These are phyloP conservation scores for Caryopteris hybrid DNA, from an alignment of 305 asterid genomes.

Conservation along the genomic window DNA sequence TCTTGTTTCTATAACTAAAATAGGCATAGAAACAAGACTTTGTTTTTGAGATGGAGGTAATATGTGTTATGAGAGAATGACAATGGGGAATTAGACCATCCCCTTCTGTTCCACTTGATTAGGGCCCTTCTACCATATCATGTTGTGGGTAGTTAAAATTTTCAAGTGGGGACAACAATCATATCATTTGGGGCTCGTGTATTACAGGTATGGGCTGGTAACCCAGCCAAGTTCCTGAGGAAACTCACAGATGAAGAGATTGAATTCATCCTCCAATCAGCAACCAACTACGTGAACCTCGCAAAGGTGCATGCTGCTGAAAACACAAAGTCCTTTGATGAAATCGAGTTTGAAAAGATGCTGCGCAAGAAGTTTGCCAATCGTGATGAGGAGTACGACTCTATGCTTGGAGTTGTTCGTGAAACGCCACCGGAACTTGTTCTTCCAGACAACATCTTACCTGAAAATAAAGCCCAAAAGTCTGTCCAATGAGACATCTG, in stretches of 20 bases:
- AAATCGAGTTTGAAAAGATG: constrained; percentile 51
- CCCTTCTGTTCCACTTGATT: no score
- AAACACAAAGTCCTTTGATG: constrained; percentile 50
- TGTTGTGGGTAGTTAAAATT: no score
- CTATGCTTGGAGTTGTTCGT: constrained; percentile 58
- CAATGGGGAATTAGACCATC: no score
- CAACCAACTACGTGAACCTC: constrained; percentile 50
- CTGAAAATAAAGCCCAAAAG: constrained; percentile 41
- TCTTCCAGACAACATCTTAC: constrained; percentile 57
- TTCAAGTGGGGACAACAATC: no score
- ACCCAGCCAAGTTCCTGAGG: constrained; percentile 53
- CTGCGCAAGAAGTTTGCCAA: constrained; percentile 55
- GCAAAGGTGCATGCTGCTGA: constrained; percentile 63
- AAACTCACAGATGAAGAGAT: constrained; percentile 50
- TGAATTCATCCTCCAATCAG: constrained; percentile 51
- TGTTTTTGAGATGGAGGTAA: no score
- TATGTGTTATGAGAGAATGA: no score
- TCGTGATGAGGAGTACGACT: constrained; percentile 56
- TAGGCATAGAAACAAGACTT: no score
- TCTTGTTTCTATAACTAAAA: no score
- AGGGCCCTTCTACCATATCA: no score
- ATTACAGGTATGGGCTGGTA: constrained; percentile 53
- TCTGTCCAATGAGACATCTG: constrained; percentile 32
- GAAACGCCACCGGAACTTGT: constrained; percentile 60
- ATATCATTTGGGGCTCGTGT: not conserved